Conservation (phyloP, 805 yeast genomes). For the Maudiozyma bulderi region DNA sequence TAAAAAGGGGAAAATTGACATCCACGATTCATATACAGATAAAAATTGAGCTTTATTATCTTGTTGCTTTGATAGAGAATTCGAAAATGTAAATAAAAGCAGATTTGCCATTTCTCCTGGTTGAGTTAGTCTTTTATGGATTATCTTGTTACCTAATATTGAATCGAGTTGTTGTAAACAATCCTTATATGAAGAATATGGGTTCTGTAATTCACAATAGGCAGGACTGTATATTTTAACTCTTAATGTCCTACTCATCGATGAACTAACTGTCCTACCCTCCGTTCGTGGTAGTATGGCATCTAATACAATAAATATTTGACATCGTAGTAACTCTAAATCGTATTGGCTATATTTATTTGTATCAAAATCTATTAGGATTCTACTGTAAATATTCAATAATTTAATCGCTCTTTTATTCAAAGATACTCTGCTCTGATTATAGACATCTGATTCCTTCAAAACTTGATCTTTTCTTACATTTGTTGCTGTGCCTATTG, state of each 20-base stretch:
- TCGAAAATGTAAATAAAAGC: neutral
- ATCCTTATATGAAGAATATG: neutral
- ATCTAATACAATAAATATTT: constrained; percentile 19
- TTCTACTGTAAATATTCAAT: constrained; percentile 14
- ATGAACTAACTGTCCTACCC: neutral
- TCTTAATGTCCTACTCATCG: neutral
- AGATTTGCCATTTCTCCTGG: neutral
- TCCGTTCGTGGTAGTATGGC: constrained; percentile 6
- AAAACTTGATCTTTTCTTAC: constrained; percentile 20
- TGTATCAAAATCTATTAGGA: constrained; percentile 13
- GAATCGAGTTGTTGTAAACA: neutral
- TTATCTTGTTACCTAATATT: neutral
- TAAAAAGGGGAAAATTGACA: constrained; percentile 15
- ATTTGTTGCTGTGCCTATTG: constrained; percentile 30
- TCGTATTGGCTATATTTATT: constrained; percentile 10
- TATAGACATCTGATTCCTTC: constrained; percentile 21
- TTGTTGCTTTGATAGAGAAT: neutral
- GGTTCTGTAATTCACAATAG: neutral
- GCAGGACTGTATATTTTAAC: neutral
- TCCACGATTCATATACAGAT: constrained; percentile 22
- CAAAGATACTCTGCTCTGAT: constrained; percentile 22
- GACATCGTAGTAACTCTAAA: constrained; percentile 24
- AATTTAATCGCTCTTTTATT: constrained; percentile 29
- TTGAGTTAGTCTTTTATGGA: neutral
- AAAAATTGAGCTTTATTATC: neutral